Evolutionary conservation across 306 rosid species (phyloP), one percentile per base, ranked within the genome.

Genomic region (Fragaria iinumae): DNA sequence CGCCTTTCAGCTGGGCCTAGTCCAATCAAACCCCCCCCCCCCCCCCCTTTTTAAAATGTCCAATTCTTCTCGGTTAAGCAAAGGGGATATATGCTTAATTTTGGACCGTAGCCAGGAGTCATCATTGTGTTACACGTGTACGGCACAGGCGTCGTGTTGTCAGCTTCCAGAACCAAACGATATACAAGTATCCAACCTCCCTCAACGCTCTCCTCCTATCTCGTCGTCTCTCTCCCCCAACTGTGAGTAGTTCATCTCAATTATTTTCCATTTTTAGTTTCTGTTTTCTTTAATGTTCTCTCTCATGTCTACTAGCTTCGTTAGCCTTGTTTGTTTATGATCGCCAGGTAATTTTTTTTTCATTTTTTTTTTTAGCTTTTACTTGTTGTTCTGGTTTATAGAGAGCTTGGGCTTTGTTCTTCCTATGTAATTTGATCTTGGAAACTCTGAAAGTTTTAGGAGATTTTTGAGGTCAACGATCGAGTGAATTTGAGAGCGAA

Each of bases 231-330:
- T 17, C 36, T 59, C 65, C 12, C 34, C 8, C 67, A 25, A 27
- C 69, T 17, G 78, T 74, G 70, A 74, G 78, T 63, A 74, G 78
- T 63, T 55, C 13, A 11, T 38, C 44, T 62, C 60, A 6, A 14
- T 29, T 29, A 11, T 32, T 11, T 73, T 13, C 43, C 11, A 16
- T 21, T 27, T 47, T 49, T 23, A 8, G n/a, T 21, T 62, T 32
- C 6, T 59, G 12, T 16, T 68, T 69, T 45, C 8, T 16, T 6
- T 66, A 4, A 39, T 38, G 7, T 5, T 8, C 18, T n/a, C 21
- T 50, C 4, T 53, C 25, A n/a, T 32, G 74, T 73, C 21, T 32
- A 32, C 36, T 32, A 32, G 36, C 34, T 75, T 43, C 11, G 36
- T 21, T 0, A 72, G 21, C 73, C 21, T 7, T 6, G 1, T 27